Percentiles rank a stretch among this genome's conserved stretches.
phyloP scores from a whole-genome alignment of 352 stramenopile species.

The Phytopythium kandeliae region DNA sequence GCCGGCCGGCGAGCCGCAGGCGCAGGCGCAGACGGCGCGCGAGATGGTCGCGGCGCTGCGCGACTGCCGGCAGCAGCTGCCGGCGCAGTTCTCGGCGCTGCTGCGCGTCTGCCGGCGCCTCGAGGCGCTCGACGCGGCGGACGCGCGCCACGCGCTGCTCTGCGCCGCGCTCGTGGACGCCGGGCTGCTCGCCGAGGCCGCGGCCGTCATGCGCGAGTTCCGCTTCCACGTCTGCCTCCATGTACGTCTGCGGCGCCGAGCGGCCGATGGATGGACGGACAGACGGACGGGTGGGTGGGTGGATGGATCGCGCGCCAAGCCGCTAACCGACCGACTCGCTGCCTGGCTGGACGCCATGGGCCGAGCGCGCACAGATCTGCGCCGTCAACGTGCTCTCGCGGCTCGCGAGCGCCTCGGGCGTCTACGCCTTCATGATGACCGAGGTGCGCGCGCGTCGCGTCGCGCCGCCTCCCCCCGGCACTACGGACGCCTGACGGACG shows the following conservation, averaged over 20 bases:
- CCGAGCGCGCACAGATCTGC: conserved; percentile 34
- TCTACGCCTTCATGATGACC: conserved; percentile 59
- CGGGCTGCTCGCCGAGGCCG: conserved; percentile 27
- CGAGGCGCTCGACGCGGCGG: conserved; percentile 14
- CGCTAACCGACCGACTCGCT: not conserved
- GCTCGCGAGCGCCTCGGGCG: conserved; percentile 31
- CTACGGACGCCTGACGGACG: too few relatives aligned
- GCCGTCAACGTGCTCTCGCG: conserved; percentile 39
- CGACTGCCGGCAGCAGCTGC: conserved; percentile 27
- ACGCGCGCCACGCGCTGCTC: conserved; percentile 17
- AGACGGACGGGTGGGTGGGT: too few relatives aligned
- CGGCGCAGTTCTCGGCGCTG: conserved; percentile 32
- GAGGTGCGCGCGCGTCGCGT: conserved; percentile 17
- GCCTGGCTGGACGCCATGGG: too few relatives aligned
- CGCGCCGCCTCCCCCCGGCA: not conserved
- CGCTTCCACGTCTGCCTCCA: conserved; percentile 51
- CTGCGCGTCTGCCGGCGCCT: conserved; percentile 29
- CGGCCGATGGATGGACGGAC: too few relatives aligned
- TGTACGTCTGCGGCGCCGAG: conserved; percentile 10
- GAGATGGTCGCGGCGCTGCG: conserved; percentile 29
- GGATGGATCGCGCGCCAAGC: too few relatives aligned
- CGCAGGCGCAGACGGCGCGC: conserved; percentile 7
- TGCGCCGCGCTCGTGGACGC: conserved; percentile 41
- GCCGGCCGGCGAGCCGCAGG: not conserved
- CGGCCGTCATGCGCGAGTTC: conserved; percentile 54